Evolutionary conservation across 2,329 filamentous ascomycete genomes (phyloP).

Genomic region (Canariomyces notabilis): DNA sequence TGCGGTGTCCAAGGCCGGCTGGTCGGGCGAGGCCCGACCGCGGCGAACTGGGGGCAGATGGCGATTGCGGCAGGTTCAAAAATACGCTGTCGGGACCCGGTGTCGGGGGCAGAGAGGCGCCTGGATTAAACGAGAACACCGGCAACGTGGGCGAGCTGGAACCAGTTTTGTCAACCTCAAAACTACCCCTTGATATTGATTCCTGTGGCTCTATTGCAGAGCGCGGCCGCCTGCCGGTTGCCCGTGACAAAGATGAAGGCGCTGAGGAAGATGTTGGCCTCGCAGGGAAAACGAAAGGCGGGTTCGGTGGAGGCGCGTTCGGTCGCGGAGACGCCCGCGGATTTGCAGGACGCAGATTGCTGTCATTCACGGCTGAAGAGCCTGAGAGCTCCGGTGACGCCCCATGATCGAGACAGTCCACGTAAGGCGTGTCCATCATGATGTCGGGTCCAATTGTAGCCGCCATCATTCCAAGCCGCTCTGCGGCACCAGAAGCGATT

Average conservation of each 20-base stretch:
- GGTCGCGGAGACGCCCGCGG: constrained; percentile 33
- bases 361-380: constrained; percentile 24
- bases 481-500: constrained; percentile 44
- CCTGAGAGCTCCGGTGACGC: constrained; percentile 14
- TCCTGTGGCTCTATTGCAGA: constrained; percentile 47
- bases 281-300: constrained; percentile 60
- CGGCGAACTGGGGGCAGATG: constrained; percentile 48
- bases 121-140: constrained; percentile 53
- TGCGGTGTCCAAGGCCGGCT: constrained; percentile 66
- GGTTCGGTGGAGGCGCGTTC: constrained; percentile 51
- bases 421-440: constrained; percentile 21
- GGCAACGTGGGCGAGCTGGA: constrained; percentile 42
- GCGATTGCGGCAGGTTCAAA: constrained; percentile 53
- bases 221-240: constrained; percentile 46
- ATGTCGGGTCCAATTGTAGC: constrained; percentile 29
- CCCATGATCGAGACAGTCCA: constrained; percentile 15
- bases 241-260: constrained; percentile 44
- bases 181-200: constrained; percentile 25
- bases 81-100: constrained; percentile 35
- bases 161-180: constrained; percentile 28
- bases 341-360: constrained; percentile 24
- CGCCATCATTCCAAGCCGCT: constrained; percentile 41
- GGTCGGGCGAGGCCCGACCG: constrained; percentile 48
- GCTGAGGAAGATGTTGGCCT: constrained; percentile 43
- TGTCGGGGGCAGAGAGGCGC: constrained; percentile 30